These are phyloP conservation scores for Ambrosia trifida DNA, from an alignment of 129 eudicot genomes.

Conservation along the genomic window DNA sequence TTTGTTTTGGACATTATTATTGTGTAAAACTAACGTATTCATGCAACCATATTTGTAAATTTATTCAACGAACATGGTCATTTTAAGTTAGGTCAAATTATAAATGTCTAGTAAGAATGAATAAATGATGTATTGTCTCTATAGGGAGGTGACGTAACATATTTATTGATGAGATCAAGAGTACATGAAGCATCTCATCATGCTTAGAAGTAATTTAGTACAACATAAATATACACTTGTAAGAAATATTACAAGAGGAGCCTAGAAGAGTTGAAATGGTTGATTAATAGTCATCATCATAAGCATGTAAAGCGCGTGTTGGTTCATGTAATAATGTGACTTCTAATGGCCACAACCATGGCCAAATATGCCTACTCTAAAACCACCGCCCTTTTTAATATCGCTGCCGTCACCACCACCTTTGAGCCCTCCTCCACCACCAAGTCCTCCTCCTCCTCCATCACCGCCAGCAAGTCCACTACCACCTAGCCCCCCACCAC, in stretches of 20 bases:
- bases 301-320: background rate
- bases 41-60: background rate
- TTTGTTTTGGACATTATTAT: background rate
- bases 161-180: background rate
- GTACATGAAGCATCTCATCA: conserved; percentile 16
- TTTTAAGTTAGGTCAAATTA: background rate
- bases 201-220: background rate
- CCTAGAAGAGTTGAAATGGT: background rate
- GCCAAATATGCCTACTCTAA: conserved; percentile 6
- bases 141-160: background rate
- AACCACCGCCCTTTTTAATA: background rate
- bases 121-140: background rate
- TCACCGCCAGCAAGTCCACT: conserved; percentile 7
- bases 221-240: background rate
- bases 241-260: background rate
- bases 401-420: conserved; percentile 7
- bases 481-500: background rate
- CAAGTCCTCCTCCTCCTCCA: conserved; percentile 1
- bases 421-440: background rate
- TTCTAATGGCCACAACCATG: conserved; percentile 28
- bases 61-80: background rate
- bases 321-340: background rate
- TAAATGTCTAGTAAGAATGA: background rate
- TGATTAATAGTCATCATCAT: background rate
- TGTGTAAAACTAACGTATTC: conserved; percentile 10